Conservation (phyloP, 306 rosid species). For the Carpinus viminea region DNA sequence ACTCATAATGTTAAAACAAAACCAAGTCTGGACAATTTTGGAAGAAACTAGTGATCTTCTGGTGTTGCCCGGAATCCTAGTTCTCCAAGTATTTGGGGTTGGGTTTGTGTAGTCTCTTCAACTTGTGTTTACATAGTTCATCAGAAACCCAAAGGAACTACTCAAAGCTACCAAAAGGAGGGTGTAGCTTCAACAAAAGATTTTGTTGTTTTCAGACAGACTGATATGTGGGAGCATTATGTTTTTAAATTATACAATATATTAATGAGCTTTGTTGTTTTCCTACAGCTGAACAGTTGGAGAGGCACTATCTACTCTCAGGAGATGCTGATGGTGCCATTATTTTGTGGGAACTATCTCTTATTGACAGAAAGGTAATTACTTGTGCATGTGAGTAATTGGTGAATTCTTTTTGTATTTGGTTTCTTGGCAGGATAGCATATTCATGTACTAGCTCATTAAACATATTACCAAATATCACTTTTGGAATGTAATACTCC, state of each 20-base stretch:
- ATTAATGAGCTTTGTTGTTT: not conserved
- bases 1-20: too few relatives aligned
- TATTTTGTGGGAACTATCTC: conserved; percentile 73
- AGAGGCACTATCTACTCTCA: conserved; percentile 74
- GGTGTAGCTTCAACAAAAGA: not conserved
- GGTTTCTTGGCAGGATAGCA: not conserved
- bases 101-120: too few relatives aligned
- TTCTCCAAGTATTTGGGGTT: too few relatives aligned
- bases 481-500: not conserved
- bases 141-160: not conserved
- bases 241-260: too few relatives aligned
- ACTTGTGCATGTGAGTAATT: not conserved
- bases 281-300: conserved; percentile 64
- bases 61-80: too few relatives aligned
- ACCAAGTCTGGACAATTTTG: too few relatives aligned
- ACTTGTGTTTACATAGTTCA: too few relatives aligned
- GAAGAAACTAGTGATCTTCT: too few relatives aligned
- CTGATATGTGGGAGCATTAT: not conserved
- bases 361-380: conserved; percentile 65
- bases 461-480: not conserved
- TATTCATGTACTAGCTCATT: not conserved
- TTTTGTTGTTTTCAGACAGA: not conserved
- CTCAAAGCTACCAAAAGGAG: not conserved
- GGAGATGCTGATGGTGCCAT: conserved; percentile 86
- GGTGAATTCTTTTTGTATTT: not conserved